These are phyloP conservation scores for Theileria parva DNA, from an alignment of 169 alveolate genomes.

Conservation along the genomic window DNA sequence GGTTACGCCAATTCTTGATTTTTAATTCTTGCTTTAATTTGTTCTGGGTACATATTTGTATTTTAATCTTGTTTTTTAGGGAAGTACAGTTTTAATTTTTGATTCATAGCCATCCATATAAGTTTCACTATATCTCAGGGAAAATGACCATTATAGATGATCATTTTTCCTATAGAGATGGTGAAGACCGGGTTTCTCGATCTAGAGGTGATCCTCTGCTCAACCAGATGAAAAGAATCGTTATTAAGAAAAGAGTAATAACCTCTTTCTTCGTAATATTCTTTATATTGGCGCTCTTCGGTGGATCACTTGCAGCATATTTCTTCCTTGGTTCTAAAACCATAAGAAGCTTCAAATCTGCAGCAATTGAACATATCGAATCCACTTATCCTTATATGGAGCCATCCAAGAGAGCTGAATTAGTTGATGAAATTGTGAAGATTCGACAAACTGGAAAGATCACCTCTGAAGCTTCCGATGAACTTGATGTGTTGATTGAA, in stretches of 20 bases:
- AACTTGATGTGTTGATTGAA: slow-evolving; percentile 5
- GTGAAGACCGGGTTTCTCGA: neutral
- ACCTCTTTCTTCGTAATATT: neutral
- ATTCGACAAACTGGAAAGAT: slow-evolving; percentile 9
- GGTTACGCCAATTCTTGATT: neutral
- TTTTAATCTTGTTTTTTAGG: too few relatives aligned
- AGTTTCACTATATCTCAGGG: neutral
- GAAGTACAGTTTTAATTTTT: too few relatives aligned
- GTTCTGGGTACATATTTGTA: neutral
- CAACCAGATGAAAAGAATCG: neutral
- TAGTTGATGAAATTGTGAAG: neutral
- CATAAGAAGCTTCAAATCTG: neutral
- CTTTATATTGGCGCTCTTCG: neutral
- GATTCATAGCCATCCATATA: neutral
- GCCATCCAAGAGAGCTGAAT: neutral
- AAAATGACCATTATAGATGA: neutral
- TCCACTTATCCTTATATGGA: neutral
- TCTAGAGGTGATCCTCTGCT: neutral
- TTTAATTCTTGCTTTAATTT: neutral
- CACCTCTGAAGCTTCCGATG: slow-evolving; percentile 8
- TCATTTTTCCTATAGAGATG: neutral
- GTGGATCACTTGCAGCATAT: neutral
- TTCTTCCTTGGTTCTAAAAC: neutral
- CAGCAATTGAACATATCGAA: neutral
- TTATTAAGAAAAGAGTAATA: neutral